A percentile compares a stretch with the other conserved stretches of the same genome.
Conservation (phyloP, 2,329 filamentous ascomycete genomes). For the Penicillium vulpinum region DNA sequence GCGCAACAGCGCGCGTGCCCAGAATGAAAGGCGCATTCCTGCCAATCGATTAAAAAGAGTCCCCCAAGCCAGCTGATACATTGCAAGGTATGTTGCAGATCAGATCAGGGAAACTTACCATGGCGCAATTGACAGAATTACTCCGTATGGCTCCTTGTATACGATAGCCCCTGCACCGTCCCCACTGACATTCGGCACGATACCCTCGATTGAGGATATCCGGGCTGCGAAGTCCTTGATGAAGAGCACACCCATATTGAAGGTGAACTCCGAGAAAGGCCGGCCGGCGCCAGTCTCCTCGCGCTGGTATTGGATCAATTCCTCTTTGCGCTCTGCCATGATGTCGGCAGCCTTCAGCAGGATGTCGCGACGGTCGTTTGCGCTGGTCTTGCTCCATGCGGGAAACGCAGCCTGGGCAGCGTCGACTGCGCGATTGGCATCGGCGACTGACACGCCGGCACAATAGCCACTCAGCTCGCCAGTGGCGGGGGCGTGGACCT, state of each 20-base stretch:
- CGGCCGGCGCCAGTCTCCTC: slow-evolving; percentile 56
- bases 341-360: slow-evolving; percentile 49
- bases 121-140: slow-evolving; percentile 75
- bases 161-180: slow-evolving; percentile 63
- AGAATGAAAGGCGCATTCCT: slow-evolving; percentile 58
- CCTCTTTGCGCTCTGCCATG: slow-evolving; percentile 57
- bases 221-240: slow-evolving; percentile 56
- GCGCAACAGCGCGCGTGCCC: slow-evolving; percentile 53
- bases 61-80: not conserved
- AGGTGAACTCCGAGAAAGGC: slow-evolving; percentile 40
- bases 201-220: slow-evolving; percentile 50
- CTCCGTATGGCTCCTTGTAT: slow-evolving; percentile 74
- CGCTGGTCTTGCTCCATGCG: slow-evolving; percentile 66
- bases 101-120: slow-evolving; percentile 57
- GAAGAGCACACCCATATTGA: slow-evolving; percentile 35
- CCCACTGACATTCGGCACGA: slow-evolving; percentile 49
- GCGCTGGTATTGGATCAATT: slow-evolving; percentile 61
- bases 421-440: slow-evolving; percentile 57
- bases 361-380: slow-evolving; percentile 64
- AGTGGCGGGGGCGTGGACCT: slow-evolving; percentile 58
- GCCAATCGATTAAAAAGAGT: not conserved
- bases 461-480: slow-evolving; percentile 56
- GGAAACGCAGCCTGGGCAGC: slow-evolving; percentile 69
- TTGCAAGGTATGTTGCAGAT: not conserved
- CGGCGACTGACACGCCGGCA: slow-evolving; percentile 57